These are phyloP conservation scores for Cladosporium sp. DNA, from an alignment of 2,329 filamentous ascomycete genomes.

Conservation along the genomic window DNA sequence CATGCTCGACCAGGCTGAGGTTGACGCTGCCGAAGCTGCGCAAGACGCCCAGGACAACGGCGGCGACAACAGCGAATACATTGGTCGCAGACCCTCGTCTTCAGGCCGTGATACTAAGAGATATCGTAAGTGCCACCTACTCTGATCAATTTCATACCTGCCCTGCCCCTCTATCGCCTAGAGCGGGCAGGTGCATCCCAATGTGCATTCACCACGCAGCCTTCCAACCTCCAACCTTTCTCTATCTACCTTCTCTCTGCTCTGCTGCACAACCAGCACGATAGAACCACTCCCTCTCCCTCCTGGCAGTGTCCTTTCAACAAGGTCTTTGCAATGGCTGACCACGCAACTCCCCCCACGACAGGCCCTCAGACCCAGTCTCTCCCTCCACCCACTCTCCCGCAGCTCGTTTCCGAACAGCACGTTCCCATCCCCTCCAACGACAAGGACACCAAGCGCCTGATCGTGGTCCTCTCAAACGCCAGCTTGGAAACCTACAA, in stretches of 20 bases:
- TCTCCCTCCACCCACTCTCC: slow-evolving; percentile 83
- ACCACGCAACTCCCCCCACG: slow-evolving; percentile 17
- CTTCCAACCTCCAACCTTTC: slow-evolving; percentile 2
- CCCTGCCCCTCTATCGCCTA: slow-evolving; percentile 7
- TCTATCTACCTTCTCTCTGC: slow-evolving; percentile 5
- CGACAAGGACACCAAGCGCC: slow-evolving; percentile 84
- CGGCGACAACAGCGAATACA: slow-evolving; percentile 24
- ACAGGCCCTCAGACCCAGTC: slow-evolving; percentile 65
- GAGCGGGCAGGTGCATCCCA: slow-evolving; percentile 7
- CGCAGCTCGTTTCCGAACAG: slow-evolving; percentile 90
- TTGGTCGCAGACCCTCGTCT: slow-evolving; percentile 28
- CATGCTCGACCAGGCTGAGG: slow-evolving; percentile 23
- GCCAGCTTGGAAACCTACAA: slow-evolving; percentile 98
- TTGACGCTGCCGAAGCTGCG: slow-evolving; percentile 23
- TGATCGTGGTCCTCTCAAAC: slow-evolving; percentile 96
- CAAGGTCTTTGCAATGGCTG: slow-evolving; percentile 33
- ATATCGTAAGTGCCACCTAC: slow-evolving; percentile 25
- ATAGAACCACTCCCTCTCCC: slow-evolving; percentile 14
- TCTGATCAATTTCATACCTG: not conserved
- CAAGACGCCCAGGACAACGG: slow-evolving; percentile 23
- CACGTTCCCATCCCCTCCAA: slow-evolving; percentile 74
- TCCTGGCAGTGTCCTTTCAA: slow-evolving; percentile 28
- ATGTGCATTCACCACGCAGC: slow-evolving; percentile 9
- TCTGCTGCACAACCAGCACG: slow-evolving; percentile 18
- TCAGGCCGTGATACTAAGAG: slow-evolving; percentile 31